Base-by-base conservation (phyloP, 2,329 filamentous ascomycete species). In the Zelopaecilomyces penicillatus region DNA sequence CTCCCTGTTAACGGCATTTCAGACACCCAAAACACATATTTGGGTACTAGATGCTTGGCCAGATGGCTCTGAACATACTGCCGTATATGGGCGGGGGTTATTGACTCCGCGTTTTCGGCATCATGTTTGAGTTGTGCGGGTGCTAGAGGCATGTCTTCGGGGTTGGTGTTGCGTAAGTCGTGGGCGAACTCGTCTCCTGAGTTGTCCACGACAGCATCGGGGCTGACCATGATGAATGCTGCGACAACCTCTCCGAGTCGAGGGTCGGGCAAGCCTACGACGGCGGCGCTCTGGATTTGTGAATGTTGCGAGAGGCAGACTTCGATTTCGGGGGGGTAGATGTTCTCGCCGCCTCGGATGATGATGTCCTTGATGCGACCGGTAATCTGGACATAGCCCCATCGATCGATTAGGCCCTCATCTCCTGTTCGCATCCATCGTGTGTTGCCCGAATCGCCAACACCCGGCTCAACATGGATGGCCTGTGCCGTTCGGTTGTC, bases 301-400 rank as follows among this genome's bases (percentile, higher is more conserved):
- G 76, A 72, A 57, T 88, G 81, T n/a, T 75, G 75, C 43, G 89
- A 76, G 3, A 94, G 70, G 50, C 80, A 85, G 56, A 89, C 87
- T 64, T 95, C 88, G 10, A 94, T 75, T 60, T 94, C 88, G 1
- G 90, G 69, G 1, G 88, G 88, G 59, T 90, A 85, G 44, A 93
- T 91, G 58, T 95, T 95, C 62, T 95, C 88, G 4, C 88, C 88
- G 6, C 86, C 88, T 19, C 85, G 76, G 55, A 95, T 94, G 53
- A 95, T 93, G 42, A 95, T 65, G 59, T 95, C 88, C 63, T 94
- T 94, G 55, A 91, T 87, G 3, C 87, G 72, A 3, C 87, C 85
- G 0, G 86, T 94, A 54, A 94, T 91, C 51, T 76, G 75, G 2
- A 91, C 75, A 56, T 87, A 94, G 0, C 88, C 88, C 26, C 88